These are phyloP conservation scores for Corynascus novoguineensis DNA, from an alignment of 495 filamentous ascomycete species.

Conservation along the genomic window DNA sequence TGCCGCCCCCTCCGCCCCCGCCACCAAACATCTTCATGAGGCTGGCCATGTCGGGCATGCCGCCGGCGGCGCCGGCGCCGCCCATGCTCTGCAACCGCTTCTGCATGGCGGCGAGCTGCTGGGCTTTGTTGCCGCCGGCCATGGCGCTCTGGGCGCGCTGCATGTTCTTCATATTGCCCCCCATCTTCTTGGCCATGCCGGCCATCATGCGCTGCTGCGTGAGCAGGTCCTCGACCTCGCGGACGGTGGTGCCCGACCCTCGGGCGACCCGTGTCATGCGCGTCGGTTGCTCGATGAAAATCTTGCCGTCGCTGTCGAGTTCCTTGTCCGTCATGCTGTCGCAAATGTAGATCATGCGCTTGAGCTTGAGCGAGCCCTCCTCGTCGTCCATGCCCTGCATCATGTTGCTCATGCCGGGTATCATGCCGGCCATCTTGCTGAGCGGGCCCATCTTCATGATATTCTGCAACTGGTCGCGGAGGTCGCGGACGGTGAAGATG, in stretches of 20 bases:
- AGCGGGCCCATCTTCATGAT: slow-evolving; percentile 99
- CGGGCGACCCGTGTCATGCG: slow-evolving; percentile 90
- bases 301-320: slow-evolving; percentile 88
- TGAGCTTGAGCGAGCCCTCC: slow-evolving; percentile 83
- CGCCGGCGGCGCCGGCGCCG: slow-evolving; percentile 39
- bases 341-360: slow-evolving; percentile 98
- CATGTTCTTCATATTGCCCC: slow-evolving; percentile 94
- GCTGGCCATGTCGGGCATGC: slow-evolving; percentile 71
- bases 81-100: slow-evolving; percentile 91
- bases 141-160: slow-evolving; percentile 86
- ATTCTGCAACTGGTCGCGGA: slow-evolving; percentile 90
- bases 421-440: slow-evolving; percentile 98
- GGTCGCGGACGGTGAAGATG: slow-evolving; percentile 90
- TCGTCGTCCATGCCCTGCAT: slow-evolving; percentile 96
- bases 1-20: slow-evolving; percentile 39
- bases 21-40: slow-evolving; percentile 82
- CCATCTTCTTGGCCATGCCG: slow-evolving; percentile 98
- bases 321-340: slow-evolving; percentile 96
- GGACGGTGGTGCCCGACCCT: slow-evolving; percentile 83
- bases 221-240: slow-evolving; percentile 95
- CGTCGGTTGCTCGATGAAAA: slow-evolving; percentile 86
- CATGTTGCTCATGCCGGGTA: slow-evolving; percentile 86
- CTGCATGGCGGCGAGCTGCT: slow-evolving; percentile 97
- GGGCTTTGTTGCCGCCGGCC: slow-evolving; percentile 77
- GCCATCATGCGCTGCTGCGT: slow-evolving; percentile 99